A percentile compares a stretch with the other conserved stretches of the same genome.
These are phyloP conservation scores for Corymbia calophylla DNA, from an alignment of 441 rosid species.

Conservation along the genomic window DNA sequence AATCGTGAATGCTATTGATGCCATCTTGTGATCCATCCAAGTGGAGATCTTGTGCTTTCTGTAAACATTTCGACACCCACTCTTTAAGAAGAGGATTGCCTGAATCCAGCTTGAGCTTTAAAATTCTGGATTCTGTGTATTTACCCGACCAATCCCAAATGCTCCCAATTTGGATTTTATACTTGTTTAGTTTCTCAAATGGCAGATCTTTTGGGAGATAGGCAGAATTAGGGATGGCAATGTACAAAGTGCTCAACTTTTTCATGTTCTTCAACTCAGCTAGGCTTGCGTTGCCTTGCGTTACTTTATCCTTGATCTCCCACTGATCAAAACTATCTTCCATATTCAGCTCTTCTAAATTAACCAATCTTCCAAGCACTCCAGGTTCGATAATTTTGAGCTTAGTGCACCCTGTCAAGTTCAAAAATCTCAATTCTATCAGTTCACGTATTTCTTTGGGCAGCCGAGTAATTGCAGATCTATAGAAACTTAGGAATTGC, in stretches of 20 bases:
- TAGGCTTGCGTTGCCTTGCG: accelerated
- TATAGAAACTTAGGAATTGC: accelerated
- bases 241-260: accelerated
- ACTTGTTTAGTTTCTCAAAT: accelerated
- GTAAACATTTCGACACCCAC: accelerated
- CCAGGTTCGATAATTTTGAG: no score
- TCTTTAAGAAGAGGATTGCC: accelerated
- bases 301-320: accelerated
- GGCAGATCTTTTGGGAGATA: accelerated
- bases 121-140: no score
- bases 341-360: no score
- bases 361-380: no score
- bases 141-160: accelerated
- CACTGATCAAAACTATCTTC: accelerated
- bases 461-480: accelerated
- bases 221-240: not conserved
- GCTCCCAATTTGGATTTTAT: not conserved
- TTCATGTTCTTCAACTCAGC: not conserved
- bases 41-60: no score
- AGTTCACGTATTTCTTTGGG: no score
- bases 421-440: no score
- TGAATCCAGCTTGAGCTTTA: no score
- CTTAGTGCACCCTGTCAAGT: accelerated
- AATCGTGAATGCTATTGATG: no score
- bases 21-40: no score